Base-by-base conservation (phyloP, 352 stramenopile genomes). In the Plasmopara halstedii region DNA sequence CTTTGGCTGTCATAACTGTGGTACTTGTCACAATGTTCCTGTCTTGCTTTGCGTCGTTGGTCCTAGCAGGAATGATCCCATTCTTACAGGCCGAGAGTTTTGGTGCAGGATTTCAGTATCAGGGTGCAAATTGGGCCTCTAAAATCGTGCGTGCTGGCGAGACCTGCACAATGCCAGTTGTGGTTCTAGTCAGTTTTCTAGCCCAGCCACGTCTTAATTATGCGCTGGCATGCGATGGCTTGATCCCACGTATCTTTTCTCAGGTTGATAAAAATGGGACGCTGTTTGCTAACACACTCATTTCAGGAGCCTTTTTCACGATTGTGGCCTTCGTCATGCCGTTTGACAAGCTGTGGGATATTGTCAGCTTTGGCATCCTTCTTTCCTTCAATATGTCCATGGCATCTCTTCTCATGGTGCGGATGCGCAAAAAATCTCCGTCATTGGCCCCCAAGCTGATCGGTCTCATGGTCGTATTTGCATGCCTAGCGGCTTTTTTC, bases 201-300 rank as follows among this genome's bases (percentile, higher is more conserved):
- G 88, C 92, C 37, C 93, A 98, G 58, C 92, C 90, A 14, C 78
- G 90, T 48, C 64, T 98, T 18, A 94, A 97, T 63, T 97, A 92
- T 61, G 86, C 90, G 3, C 77, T 97, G 58, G 75, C 88, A 20
- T 88, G 83, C 32, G 95, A 98, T 61, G 94, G 94, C 13, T 66
- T 98, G 6, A 70, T 98, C 54, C 92, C 94, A 15, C 58, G 65
- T 43, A 79, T 97, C 38, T 97, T 98, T 69, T 71, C 74, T 48
- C 79, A 83, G 46, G 73, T 93, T 13, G 74, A 94, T 47, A 54
- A 67, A 29, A 87, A 92, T 46, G 78, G 78, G 35, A 88, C 84
- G 54, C 49, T 94, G 25, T 88, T 93, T 42, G 64, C 63, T 31
- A 88, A 87, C 61, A 88, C 70, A 10, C 54, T 91, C 0, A 58